Evolutionary conservation across 2,329 filamentous ascomycete genomes (phyloP).

Genomic region (Huntiella omanensis): DNA sequence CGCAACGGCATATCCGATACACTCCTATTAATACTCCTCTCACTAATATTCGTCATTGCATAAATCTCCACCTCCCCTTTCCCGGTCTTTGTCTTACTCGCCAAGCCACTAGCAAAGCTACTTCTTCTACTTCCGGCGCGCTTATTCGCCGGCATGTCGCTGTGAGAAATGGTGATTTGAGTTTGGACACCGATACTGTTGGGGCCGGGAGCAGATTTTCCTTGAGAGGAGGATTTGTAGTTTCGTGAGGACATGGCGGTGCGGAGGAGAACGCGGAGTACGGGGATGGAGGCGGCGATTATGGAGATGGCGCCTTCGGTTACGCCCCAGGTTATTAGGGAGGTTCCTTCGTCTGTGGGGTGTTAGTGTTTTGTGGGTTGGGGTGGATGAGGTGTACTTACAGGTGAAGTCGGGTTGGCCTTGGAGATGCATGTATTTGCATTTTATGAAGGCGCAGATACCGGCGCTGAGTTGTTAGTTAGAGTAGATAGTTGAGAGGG

Average conservation of each 20-base stretch:
- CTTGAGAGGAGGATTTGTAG: slow-evolving; percentile 1
- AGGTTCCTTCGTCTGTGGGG: neutral
- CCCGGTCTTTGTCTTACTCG: neutral
- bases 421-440: neutral
- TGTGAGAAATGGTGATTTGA: neutral
- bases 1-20: slow-evolving; percentile 9
- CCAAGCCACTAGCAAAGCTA: neutral
- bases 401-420: slow-evolving; percentile 6
- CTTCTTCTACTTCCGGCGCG: neutral
- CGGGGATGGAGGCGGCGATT: slow-evolving; percentile 10
- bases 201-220: neutral
- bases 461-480: slow-evolving; percentile 4
- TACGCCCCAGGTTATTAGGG: slow-evolving; percentile 12
- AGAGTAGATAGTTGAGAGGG: neutral
- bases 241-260: slow-evolving; percentile 8
- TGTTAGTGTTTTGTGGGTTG: neutral
- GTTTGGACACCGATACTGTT: slow-evolving; percentile 1
- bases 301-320: slow-evolving; percentile 12
- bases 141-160: neutral
- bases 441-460: slow-evolving; percentile 9
- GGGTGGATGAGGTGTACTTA: neutral
- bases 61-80: slow-evolving; percentile 8
- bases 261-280: slow-evolving; percentile 12
- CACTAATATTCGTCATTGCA: slow-evolving; percentile 11
- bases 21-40: slow-evolving; percentile 6